Evolutionary conservation across 1,139 yeast genomes (phyloP).

Genomic region (Casaregolazyma lundiana): DNA sequence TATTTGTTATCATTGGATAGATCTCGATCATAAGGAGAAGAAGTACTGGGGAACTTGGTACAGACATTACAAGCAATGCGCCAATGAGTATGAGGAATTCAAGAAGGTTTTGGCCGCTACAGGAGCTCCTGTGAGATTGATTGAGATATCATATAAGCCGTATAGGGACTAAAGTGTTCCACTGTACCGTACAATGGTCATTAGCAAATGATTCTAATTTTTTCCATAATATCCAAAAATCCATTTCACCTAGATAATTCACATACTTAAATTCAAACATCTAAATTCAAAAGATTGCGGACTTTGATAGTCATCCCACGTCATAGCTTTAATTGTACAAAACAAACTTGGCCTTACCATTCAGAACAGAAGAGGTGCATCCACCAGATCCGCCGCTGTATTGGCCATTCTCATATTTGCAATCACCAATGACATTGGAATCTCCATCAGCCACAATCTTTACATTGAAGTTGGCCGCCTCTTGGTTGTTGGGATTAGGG

Average conservation of each 20-base stretch:
- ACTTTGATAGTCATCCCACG: neutral
- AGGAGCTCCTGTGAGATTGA: slow-evolving; percentile 24
- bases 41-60: slow-evolving; percentile 31
- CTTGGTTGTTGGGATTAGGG: slow-evolving; percentile 87
- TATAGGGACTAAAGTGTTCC: neutral
- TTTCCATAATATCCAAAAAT: neutral
- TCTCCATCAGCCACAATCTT: slow-evolving; percentile 74
- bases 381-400: slow-evolving; percentile 78
- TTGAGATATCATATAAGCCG: slow-evolving; percentile 23
- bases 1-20: slow-evolving; percentile 30
- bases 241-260: too few relatives aligned
- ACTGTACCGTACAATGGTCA: too few relatives aligned
- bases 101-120: slow-evolving; percentile 25
- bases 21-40: slow-evolving; percentile 26
- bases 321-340: slow-evolving; percentile 41
- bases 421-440: slow-evolving; percentile 63
- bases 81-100: slow-evolving; percentile 28
- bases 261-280: too few relatives aligned
- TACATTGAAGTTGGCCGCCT: slow-evolving; percentile 77
- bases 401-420: slow-evolving; percentile 73
- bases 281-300: neutral
- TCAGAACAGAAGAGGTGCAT: slow-evolving; percentile 87
- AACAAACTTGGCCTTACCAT: slow-evolving; percentile 73
- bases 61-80: slow-evolving; percentile 29
- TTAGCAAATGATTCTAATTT: too few relatives aligned